Evolutionary conservation across 805 yeast species (phyloP).

Genomic region (Hanseniaspora meyeri): DNA sequence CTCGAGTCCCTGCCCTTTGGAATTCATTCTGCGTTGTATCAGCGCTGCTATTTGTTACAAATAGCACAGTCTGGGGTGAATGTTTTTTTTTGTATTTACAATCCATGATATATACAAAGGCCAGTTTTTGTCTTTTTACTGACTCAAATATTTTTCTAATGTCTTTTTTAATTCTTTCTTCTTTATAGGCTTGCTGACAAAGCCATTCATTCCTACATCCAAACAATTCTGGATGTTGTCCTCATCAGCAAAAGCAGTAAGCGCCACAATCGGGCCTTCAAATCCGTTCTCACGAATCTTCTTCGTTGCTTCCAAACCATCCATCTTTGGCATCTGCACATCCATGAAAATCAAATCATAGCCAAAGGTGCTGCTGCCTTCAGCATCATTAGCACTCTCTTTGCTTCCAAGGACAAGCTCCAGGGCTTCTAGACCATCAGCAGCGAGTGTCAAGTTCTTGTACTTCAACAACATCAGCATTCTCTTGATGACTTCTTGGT

Average conservation of each 20-base stretch:
- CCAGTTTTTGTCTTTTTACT: background rate
- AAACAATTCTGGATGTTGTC: slow-evolving; percentile 76
- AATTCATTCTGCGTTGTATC: no score
- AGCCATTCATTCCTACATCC: slow-evolving; percentile 86
- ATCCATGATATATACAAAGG: no score
- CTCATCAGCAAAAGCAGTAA: slow-evolving; percentile 92
- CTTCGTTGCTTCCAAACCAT: slow-evolving; percentile 75
- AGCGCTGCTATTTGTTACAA: no score
- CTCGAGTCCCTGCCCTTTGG: no score
- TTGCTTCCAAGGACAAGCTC: slow-evolving; percentile 22
- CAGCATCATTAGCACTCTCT: no score
- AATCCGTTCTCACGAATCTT: slow-evolving; percentile 56
- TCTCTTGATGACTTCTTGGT: slow-evolving; percentile 83
- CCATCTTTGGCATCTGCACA: slow-evolving; percentile 91
- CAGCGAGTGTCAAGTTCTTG: slow-evolving; percentile 57
- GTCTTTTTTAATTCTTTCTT: slow-evolving; percentile 54
- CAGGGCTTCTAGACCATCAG: slow-evolving; percentile 85
- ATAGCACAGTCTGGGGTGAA: no score
- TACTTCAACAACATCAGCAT: slow-evolving; percentile 82
- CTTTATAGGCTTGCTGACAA: slow-evolving; percentile 77
- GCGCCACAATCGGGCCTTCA: slow-evolving; percentile 71
- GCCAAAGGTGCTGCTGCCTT: no score
- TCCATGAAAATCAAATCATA: slow-evolving; percentile 87
- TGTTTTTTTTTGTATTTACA: no score
- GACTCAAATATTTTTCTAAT: slow-evolving; percentile 25